Base-by-base conservation (phyloP, 306 rosid genomes). In the Hylodesmum podocarpum region DNA sequence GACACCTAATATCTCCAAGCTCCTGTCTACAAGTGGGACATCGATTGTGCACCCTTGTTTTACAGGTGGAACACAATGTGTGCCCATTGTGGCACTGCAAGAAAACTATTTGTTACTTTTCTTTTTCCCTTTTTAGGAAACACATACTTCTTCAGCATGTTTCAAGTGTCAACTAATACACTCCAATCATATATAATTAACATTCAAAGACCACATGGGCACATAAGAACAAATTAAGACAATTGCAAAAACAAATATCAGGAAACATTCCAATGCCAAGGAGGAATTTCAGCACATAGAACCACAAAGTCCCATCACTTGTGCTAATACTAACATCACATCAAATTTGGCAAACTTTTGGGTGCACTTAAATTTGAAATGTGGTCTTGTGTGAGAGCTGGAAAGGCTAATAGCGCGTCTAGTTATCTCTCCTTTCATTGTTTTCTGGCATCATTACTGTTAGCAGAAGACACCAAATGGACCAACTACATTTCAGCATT, bases 1-100 rank as follows among this genome's bases (percentile, higher is more conserved):
- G 85, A 84, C 99, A 95, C 89, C 99, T 88, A 72, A 95, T 95
- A 83, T 95, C 99, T 72, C 99, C 99, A 72, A 95, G 99, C 87
- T 95, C 99, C 83, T 95, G 99, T 78, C 99, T 88, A 82, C 99
- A 95, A 15, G 99, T 95, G 5, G 99, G 99, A 84, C 99, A 95
- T 5, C 99, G 91, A 58, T 95, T 95, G 85, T 92, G 97, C 68
- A 95, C 99, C 85, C 99, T 90, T 25, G 97, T 87, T 88, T 95
- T 95, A 55, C 99, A 95, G 8, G 97, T 95, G 63, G 99, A 95
- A 82, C 99, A 95, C 29, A 95, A 65, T 3, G 99, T 95, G 80
- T 95, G 99, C 29, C 99, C 99, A 73, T 95, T 95, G 90, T 95
- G 99, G 81, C 99, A 95, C 99, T 94, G 95, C 86, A 88, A 80